Percentiles rank a stretch among this genome's conserved stretches.
Conservation (phyloP, 768 basidiomycete genomes). For the Leccinum variicolor region DNA sequence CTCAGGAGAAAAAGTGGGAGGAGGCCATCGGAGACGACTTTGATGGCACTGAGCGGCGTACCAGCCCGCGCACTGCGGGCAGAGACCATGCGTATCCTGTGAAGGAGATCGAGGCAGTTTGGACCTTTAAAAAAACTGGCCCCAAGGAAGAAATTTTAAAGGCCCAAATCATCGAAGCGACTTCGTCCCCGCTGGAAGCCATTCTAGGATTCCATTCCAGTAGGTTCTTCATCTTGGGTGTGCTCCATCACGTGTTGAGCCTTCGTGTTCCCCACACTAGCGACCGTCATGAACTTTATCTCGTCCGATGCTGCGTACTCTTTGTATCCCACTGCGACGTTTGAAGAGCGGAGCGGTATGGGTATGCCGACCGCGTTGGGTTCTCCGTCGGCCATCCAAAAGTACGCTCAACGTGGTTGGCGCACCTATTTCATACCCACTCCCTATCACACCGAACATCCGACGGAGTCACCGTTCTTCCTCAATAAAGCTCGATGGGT, state of each 20-base stretch:
- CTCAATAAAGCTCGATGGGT: constrained; percentile 26
- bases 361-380: constrained; percentile 5
- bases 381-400: constrained; percentile 17
- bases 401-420: constrained; percentile 38
- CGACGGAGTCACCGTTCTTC: constrained; percentile 17
- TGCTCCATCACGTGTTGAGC: constrained; percentile 11
- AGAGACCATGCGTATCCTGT: background rate
- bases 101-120: constrained; percentile 10
- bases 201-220: constrained; percentile 50
- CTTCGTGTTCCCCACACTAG: background rate
- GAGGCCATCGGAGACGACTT: constrained; percentile 6
- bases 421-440: constrained; percentile 6
- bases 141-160: constrained; percentile 12
- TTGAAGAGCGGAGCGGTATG: constrained; percentile 32
- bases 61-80: too few species aligned
- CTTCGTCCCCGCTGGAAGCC: constrained; percentile 21
- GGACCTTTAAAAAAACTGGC: constrained; percentile 22
- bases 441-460: background rate
- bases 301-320: constrained; percentile 38
- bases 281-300: constrained; percentile 36
- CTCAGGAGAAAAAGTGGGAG: constrained; percentile 20
- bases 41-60: constrained; percentile 16
- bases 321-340: constrained; percentile 41
- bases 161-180: constrained; percentile 38
- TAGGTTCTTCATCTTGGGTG: constrained; percentile 18